Base-by-base conservation (phyloP, 352 stramenopile species). In the Phytophthora meadii region DNA sequence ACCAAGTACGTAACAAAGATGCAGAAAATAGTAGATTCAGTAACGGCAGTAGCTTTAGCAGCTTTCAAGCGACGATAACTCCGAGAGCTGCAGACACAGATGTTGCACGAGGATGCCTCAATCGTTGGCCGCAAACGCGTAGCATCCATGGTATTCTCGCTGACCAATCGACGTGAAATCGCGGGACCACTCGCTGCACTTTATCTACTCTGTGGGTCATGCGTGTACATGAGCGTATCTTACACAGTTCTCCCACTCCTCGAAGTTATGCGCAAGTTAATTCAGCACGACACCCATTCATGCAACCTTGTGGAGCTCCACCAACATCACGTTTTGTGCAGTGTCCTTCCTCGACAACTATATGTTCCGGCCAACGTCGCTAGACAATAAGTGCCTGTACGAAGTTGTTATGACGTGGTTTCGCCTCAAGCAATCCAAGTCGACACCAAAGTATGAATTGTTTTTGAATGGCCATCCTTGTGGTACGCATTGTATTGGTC, bases 331-430 rank as follows among this genome's bases (percentile, higher is more conserved):
- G 2, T 47, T 39, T 47, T 4, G 46, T 4, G 12, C 37, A 8
- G 50, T 46, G 5, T 47, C 34, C 2, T 25, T 22, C 27, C 42
- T 52, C n/a, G 41, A 61, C 28, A 40, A 61, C 30, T 61, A 61
- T 27, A 37, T 61, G 10, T 61, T 36, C 15, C 53, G 40, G 4
- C 25, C 41, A 11, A 12, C 32, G 10, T 51, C 2, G 4, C 15
- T 46, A 8, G 5, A 22, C 4, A 42, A 7, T 1, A 17, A 19
- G 11, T 41, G 28, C n/a, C 5, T 52, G 3, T 52, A 61, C 25
- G 53, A 61, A 22, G 51, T 61, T 15, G 9, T 17, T 10, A 8
- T 17, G 14, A 17, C 3, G 27, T 30, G 27, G 3, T 30, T 30
- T 3, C 10, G 14, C 27, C 27, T 4, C 27, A 30, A 30, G 27